phyloP scores from a whole-genome alignment of 306 rosid species.

The Corylus heterophylla region DNA sequence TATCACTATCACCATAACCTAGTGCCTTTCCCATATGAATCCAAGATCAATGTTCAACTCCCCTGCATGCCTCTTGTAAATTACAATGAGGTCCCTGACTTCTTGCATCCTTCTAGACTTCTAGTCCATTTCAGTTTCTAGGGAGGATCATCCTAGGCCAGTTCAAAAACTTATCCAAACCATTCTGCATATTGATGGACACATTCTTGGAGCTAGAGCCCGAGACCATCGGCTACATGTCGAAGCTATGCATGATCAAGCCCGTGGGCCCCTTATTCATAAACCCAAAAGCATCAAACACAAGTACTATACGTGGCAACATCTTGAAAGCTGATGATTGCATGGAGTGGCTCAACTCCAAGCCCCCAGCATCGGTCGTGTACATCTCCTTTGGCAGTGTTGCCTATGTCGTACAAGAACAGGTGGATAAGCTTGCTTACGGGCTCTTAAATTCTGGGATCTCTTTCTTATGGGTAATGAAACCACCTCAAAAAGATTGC shows the following conservation, averaged over 20 bases:
- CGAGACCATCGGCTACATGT: conserved; percentile 34
- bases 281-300: conserved; percentile 19
- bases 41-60: conserved; percentile 38
- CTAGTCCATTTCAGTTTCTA: conserved; percentile 9
- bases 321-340: conserved; percentile 44
- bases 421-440: conserved; percentile 56
- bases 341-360: conserved; percentile 58
- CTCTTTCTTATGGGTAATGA: conserved; percentile 62
- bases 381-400: conserved; percentile 71
- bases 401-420: conserved; percentile 48
- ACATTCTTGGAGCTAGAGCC: conserved; percentile 48
- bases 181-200: too few species aligned
- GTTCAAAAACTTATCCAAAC: conserved; percentile 23
- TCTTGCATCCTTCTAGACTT: conserved; percentile 48
- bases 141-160: conserved; percentile 44
- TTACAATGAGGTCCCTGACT: conserved; percentile 57
- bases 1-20: too few species aligned
- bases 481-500: conserved; percentile 22
- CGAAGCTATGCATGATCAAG: conserved; percentile 22
- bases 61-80: conserved; percentile 38
- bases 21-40: neutral
- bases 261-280: conserved; percentile 62
- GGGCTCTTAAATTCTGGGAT: conserved; percentile 46
- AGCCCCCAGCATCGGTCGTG: conserved; percentile 44
- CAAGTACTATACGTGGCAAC: conserved; percentile 42